These are phyloP conservation scores for Bryoerythrophyllum caledonicum DNA, from an alignment of 225 moss, liverwort and hornwort genomes.

Conservation along the genomic window DNA sequence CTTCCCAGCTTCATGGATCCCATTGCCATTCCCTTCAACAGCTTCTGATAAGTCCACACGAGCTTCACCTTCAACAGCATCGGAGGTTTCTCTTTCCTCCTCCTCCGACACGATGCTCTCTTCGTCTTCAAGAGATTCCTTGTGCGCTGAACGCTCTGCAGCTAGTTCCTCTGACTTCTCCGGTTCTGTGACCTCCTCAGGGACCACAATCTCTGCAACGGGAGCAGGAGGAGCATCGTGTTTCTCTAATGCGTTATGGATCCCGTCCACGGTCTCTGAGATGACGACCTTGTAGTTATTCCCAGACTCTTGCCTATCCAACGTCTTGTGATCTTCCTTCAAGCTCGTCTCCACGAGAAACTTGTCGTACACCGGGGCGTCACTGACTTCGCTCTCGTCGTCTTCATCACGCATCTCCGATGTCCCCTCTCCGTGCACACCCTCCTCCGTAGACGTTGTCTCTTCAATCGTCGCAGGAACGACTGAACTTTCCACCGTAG, in stretches of 20 bases:
- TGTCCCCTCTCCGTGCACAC: not conserved
- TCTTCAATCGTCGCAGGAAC: not conserved
- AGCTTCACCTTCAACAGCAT: constrained; percentile 1
- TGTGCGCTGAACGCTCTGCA: no score
- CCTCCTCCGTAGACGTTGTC: no score
- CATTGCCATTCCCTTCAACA: not conserved
- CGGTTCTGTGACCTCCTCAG: not conserved
- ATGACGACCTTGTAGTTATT: not conserved
- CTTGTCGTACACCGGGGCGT: constrained; percentile 8
- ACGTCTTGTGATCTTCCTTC: constrained; percentile 14
- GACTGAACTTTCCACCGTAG: not conserved
- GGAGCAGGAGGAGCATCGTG: not conserved
- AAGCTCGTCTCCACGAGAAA: constrained; percentile 15
- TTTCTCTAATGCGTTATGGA: not conserved
- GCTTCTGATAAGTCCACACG: no score
- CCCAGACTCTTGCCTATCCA: not conserved
- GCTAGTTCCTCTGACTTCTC: not conserved
- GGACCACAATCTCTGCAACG: not conserved
- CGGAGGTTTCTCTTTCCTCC: not conserved
- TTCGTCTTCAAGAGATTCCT: constrained; percentile 1
- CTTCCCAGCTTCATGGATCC: not conserved
- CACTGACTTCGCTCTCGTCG: constrained; percentile 26
- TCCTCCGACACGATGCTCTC: not conserved
- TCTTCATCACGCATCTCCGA: constrained; percentile 17
- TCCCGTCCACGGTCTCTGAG: constrained; percentile 21